Base-by-base conservation (phyloP, 345 rosid genomes). In the Arabidopsis suecica region DNA sequence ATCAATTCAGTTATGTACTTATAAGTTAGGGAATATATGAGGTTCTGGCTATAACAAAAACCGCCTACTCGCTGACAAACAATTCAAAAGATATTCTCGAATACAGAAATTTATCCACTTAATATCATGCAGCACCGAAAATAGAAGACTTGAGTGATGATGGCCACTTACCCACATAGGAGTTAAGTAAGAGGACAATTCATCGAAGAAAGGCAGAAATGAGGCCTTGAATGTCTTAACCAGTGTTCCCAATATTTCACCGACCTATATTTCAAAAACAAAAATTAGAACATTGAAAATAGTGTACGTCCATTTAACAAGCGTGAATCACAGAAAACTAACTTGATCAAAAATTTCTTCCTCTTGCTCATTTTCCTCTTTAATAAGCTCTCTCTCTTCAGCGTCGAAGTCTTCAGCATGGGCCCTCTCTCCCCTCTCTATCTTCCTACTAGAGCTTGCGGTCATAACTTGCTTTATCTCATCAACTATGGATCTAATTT, bases 341-440 rank as follows among this genome's bases (percentile, higher is more conserved):
- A 96, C 99, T 84, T 96, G 99, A 77, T 96, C 99, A 82, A 96
- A 93, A 77, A 96, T 96, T 81, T 96, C 99, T 80, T 96, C 99
- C 85, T 96, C 99, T 73, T 91, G 97, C 75, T 93, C 99, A 85
- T 96, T 96, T 82, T 93, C 99, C 85, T 96, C 99, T 84, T 83
- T 91, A 61, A 96, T 88, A 87, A 96, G 85, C 83, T 96, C 99
- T 32, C 89, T 87, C 80, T 96, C 99, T 88, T 96, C 99, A 22
- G 93, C 96, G 77, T 96, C 99, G 78, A 96, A 96, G 68, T 96
- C 99, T 85, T 96, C 99, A 48, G 96, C 99, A 84, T 77, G 86
- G 73, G 94, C 83, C 77, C 99, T 90, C 75, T 96, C 98, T 50
- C 91, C 97, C 78, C 99, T 76, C 79, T 96, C 99, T 50, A 88